Evolutionary conservation across 2,329 filamentous ascomycete genomes (phyloP).

Genomic region (Claviceps paspali): DNA sequence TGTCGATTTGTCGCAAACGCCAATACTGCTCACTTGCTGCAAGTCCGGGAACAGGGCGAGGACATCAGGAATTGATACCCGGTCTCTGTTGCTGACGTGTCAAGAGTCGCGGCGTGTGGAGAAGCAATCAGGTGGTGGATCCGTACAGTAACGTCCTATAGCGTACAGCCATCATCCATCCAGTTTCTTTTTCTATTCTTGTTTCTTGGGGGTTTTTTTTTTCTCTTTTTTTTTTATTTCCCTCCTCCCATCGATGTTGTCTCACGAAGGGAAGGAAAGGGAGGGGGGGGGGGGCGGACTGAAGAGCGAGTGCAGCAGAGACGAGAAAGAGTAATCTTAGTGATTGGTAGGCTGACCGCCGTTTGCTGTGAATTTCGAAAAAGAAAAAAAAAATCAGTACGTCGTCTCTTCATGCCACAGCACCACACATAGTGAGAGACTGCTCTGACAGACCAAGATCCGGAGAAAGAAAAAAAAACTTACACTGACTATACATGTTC

Average conservation of each 20-base stretch:
- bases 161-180: conserved; percentile 2
- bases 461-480: conserved; percentile 11
- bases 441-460: too few species aligned
- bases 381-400: too few species aligned
- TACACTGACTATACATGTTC: conserved; percentile 46
- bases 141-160: conserved; percentile 3
- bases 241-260: too few species aligned
- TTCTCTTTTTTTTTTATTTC: too few species aligned
- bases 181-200: too few species aligned
- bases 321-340: not conserved
- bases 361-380: conserved; percentile 4
- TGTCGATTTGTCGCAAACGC: conserved; percentile 1
- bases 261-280: not conserved
- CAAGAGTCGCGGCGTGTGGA: not conserved
- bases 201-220: too few species aligned
- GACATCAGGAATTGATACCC: not conserved
- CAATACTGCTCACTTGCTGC: not conserved
- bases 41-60: not conserved
- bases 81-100: not conserved
- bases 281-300: too few species aligned
- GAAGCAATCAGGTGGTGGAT: not conserved
- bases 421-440: not conserved
- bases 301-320: too few species aligned
- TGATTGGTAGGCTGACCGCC: conserved; percentile 5
- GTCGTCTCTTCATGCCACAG: too few species aligned